These are phyloP conservation scores for Neobulgaria alba DNA, from an alignment of 2,329 filamentous ascomycete genomes.

Conservation along the genomic window DNA sequence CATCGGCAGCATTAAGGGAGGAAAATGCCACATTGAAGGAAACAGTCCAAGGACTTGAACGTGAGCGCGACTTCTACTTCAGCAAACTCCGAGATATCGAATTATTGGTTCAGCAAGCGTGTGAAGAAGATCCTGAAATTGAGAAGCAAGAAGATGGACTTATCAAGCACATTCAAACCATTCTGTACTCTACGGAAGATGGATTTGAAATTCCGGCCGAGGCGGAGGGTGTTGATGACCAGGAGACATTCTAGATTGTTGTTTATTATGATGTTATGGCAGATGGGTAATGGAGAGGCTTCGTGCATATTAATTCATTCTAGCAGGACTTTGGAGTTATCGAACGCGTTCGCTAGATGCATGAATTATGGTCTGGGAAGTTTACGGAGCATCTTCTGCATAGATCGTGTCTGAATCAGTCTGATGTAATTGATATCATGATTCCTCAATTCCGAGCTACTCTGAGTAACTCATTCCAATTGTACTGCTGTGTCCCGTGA, in stretches of 20 bases:
- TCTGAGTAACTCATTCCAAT: too few relatives aligned
- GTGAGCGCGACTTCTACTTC: constrained; percentile 98
- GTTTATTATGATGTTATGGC: constrained; percentile 14
- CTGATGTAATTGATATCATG: too few relatives aligned
- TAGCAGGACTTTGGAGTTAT: constrained; percentile 20
- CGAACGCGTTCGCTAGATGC: constrained; percentile 15
- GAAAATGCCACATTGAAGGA: constrained; percentile 90
- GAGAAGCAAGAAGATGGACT: constrained; percentile 90
- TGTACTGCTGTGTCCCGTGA: too few relatives aligned
- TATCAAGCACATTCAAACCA: constrained; percentile 91
- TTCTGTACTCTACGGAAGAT: constrained; percentile 94
- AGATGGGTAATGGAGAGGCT: constrained; percentile 4
- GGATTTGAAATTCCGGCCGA: constrained; percentile 86
- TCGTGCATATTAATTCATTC: constrained; percentile 11
- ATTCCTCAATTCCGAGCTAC: too few relatives aligned
- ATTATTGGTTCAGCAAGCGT: constrained; percentile 82
- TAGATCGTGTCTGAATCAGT: too few relatives aligned
- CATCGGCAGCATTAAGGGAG: constrained; percentile 63
- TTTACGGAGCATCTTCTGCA: constrained; percentile 13
- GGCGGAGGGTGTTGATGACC: constrained; percentile 55
- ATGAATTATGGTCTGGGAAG: constrained; percentile 16
- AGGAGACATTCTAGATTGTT: constrained; percentile 62
- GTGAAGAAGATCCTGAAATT: constrained; percentile 84
- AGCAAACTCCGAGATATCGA: constrained; percentile 97
- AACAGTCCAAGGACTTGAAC: constrained; percentile 87